Evolutionary conservation across 139 green algal species (phyloP).

Genomic region (Chlamydomonas applanata): DNA sequence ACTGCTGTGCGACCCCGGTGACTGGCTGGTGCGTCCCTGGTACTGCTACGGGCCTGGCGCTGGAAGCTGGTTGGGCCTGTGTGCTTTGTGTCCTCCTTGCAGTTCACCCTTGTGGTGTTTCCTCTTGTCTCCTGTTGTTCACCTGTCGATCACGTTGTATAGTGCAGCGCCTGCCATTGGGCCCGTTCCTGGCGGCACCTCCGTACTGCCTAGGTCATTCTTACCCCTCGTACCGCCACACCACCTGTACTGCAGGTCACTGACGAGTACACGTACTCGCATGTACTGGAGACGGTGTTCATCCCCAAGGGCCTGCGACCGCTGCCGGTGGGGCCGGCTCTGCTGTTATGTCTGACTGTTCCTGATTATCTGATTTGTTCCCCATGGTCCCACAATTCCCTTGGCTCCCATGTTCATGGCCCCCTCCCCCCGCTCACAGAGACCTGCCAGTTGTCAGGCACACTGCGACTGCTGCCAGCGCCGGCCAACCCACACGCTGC

Average conservation of each 20-base stretch:
- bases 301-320: conserved; percentile 43
- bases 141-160: too few species aligned
- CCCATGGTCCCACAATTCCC: not conserved
- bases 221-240: too few species aligned
- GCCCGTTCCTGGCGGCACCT: too few species aligned
- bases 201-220: too few species aligned
- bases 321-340: conserved; percentile 33
- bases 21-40: not conserved
- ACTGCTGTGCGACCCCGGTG: not conserved
- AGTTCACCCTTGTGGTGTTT: too few species aligned
- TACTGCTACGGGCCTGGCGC: too few species aligned
- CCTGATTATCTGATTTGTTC: not conserved
- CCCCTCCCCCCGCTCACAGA: too few species aligned
- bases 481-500: not conserved
- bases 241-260: conserved; percentile 38
- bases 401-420: not conserved
- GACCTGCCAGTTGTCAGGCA: not conserved
- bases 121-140: too few species aligned
- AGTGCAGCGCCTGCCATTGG: too few species aligned
- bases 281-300: conserved; percentile 58
- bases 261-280: conserved; percentile 75
- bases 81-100: too few species aligned
- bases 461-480: not conserved
- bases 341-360: too few species aligned
- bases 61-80: too few species aligned